Conservation (phyloP, 2,329 filamentous ascomycete species). For the Scopulariopsis brevicaulis region DNA sequence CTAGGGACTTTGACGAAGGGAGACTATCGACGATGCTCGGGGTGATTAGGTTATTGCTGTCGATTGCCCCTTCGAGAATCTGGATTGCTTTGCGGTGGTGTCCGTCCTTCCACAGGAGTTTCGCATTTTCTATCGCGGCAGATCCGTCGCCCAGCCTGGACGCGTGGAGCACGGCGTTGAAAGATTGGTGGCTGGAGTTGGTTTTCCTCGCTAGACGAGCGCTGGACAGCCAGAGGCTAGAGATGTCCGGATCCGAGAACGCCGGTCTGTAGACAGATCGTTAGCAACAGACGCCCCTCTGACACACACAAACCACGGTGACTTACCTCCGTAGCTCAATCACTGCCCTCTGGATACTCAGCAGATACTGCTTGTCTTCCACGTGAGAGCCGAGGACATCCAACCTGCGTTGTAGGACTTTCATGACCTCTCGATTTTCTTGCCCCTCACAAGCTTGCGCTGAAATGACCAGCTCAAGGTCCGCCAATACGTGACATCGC, state of each 20-base stretch:
- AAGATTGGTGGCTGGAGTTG: constrained; percentile 74
- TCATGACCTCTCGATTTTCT: constrained; percentile 19
- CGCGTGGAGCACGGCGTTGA: constrained; percentile 87
- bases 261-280: constrained; percentile 25
- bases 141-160: constrained; percentile 73
- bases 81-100: constrained; percentile 94
- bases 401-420: constrained; percentile 52
- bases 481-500: constrained; percentile 76
- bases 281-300: neutral
- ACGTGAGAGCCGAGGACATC: constrained; percentile 82
- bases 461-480: constrained; percentile 67
- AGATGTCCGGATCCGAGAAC: constrained; percentile 64
- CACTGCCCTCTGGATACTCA: constrained; percentile 74
- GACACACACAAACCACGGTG: neutral
- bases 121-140: constrained; percentile 87
- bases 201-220: constrained; percentile 80
- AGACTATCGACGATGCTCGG: neutral
- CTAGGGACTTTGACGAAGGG: constrained; percentile 17
- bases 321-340: constrained; percentile 67
- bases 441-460: constrained; percentile 29
- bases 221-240: constrained; percentile 74
- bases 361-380: constrained; percentile 84
- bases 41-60: constrained; percentile 36
- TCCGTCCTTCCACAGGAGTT: constrained; percentile 85
- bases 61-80: constrained; percentile 76